Evolutionary conservation across 257 asterid species (phyloP), one percentile per base, ranked within the genome.

Genomic region (Solanum arcanum): DNA sequence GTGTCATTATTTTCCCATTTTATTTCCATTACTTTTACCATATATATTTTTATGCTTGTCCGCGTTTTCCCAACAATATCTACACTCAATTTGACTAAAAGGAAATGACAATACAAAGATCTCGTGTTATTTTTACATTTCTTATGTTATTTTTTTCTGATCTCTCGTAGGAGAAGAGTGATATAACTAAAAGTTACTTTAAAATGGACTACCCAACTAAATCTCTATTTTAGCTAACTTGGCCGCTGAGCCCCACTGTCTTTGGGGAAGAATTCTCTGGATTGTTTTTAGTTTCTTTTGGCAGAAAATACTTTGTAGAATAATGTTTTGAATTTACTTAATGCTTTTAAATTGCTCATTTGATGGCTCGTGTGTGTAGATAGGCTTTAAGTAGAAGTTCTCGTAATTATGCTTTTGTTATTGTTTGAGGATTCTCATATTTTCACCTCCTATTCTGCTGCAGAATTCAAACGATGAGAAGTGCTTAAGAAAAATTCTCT

Each of bases 391-490:
- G 20, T 39, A 37, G 29, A 74, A 74, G 81, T 74, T 74, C 7
- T 46, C 11, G 8, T n/a, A 21, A 21, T 37, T 74, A 37, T 74
- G 31, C 81, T 37, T 37, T 20, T 73, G 16, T 35, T 21, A 10
- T 74, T 5, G 42, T 74, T 74, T 74, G 31, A 74, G 84, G 62
- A 84, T 88, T 44, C 76, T 23, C 59, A 25, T 77, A 78, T 74
- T 77, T 68, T 44, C 84, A 42, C 64, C 69, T 12, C 31, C 12
- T 68, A 68, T 81, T 83, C 62, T 31, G 85, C 87, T 91, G 89
- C 93, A 94, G 98, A 91, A 77, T 84, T 75, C 84, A 18, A 93
- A 91, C 66, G 89, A 88, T 86, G 91, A 91, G 85, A 88, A 72
- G 72, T 86, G 37, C 59, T 88, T 93, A 90, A 92, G 92, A 90